Conservation (phyloP, 2,329 filamentous ascomycete genomes). For the Lasiodiplodia sp. region DNA sequence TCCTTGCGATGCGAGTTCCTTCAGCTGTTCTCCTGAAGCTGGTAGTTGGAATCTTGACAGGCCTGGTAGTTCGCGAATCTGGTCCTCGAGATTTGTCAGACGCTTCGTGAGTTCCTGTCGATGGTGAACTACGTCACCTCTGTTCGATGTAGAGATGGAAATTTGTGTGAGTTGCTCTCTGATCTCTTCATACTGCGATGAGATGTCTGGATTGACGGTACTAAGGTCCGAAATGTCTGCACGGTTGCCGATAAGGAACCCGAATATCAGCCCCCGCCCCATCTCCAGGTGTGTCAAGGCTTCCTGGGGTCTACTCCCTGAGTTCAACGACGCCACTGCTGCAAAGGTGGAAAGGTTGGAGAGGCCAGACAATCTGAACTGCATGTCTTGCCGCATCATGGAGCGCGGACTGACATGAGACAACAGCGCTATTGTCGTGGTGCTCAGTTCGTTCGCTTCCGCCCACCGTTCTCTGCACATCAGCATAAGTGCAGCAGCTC, state of each 20-base stretch:
- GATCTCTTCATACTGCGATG: neutral
- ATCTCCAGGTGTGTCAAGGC: constrained; percentile 8
- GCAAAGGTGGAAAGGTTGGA: constrained; percentile 25
- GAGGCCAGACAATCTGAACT: constrained; percentile 18
- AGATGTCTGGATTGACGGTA: neutral
- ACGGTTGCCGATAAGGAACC: constrained; percentile 5
- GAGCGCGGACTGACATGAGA: constrained; percentile 28
- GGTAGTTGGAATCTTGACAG: constrained; percentile 24
- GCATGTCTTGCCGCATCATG: constrained; percentile 27
- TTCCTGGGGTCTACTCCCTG: neutral
- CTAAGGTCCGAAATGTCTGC: neutral
- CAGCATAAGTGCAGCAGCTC: neutral
- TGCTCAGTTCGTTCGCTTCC: neutral
- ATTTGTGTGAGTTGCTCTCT: neutral
- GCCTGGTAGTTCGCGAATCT: constrained; percentile 25
- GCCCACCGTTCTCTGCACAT: neutral
- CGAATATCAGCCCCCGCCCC: neutral
- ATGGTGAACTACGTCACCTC: neutral
- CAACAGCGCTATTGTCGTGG: neutral
- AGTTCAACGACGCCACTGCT: neutral
- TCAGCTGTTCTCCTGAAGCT: constrained; percentile 12
- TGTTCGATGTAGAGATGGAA: neutral
- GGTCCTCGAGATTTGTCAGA: neutral
- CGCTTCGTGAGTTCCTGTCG: constrained; percentile 1
- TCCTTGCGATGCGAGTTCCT: constrained; percentile 12